Percentiles rank a stretch among this genome's conserved stretches.
phyloP scores from a whole-genome alignment of 768 basidiomycete genomes.

The Collybia sp. region DNA sequence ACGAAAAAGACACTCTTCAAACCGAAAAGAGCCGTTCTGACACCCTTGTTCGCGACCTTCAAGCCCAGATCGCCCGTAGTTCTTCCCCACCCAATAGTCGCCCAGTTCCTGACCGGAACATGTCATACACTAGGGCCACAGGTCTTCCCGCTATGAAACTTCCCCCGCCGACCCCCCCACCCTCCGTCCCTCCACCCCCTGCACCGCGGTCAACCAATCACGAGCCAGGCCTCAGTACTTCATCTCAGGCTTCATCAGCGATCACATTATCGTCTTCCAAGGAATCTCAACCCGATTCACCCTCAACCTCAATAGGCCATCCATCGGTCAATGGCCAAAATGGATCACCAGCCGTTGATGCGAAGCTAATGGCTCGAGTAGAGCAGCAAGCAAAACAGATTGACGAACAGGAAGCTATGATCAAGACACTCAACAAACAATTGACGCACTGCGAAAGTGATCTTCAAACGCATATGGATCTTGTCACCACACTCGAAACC shows the following conservation, averaged over 20 bases:
- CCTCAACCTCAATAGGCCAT: constrained; percentile 54
- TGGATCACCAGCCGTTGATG: constrained; percentile 38
- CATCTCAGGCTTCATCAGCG: constrained; percentile 54
- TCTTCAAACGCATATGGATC: constrained; percentile 87
- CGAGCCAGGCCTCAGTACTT: constrained; percentile 53
- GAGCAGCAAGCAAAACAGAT: constrained; percentile 74
- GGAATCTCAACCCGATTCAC: constrained; percentile 69
- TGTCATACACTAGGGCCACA: constrained; percentile 52
- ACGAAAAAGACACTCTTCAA: constrained; percentile 76
- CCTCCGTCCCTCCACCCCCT: constrained; percentile 81
- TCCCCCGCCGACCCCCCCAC: constrained; percentile 86
- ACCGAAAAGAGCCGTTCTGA: constrained; percentile 71
- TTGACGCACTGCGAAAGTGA: constrained; percentile 90
- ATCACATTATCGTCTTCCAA: constrained; percentile 57
- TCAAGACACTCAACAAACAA: constrained; percentile 92
- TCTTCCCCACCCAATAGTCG: constrained; percentile 53
- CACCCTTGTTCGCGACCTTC: constrained; percentile 67
- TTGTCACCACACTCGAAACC: constrained; percentile 78
- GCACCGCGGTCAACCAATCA: constrained; percentile 52
- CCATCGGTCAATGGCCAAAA: constrained; percentile 34
- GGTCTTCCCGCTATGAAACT: constrained; percentile 68
- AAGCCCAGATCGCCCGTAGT: constrained; percentile 64
- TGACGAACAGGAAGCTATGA: constrained; percentile 86
- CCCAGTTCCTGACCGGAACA: constrained; percentile 44
- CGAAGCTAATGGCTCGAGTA: constrained; percentile 52